A percentile compares a stretch with the other conserved stretches of the same genome.
Evolutionary conservation across 2,329 filamentous ascomycete species (phyloP).

Genomic region (Lasiodiplodia hormozganensis): DNA sequence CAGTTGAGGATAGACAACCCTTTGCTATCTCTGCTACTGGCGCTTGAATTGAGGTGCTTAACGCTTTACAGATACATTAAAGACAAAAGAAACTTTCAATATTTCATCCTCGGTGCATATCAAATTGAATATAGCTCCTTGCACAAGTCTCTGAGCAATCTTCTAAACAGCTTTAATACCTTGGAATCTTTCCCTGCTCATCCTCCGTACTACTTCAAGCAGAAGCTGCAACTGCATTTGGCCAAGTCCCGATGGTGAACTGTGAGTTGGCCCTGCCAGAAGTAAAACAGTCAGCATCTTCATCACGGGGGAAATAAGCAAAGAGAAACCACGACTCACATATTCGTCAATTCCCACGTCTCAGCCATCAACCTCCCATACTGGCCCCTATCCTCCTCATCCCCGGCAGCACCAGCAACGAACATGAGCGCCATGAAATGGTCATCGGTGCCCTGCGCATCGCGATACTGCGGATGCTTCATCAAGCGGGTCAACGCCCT

Average conservation of each 20-base stretch:
- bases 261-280: conserved; percentile 57
- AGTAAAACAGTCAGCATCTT: background rate
- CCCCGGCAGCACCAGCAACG: conserved; percentile 64
- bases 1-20: background rate
- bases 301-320: background rate
- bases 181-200: too few species aligned
- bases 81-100: background rate
- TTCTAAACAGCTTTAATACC: background rate
- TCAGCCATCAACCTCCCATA: conserved; percentile 60
- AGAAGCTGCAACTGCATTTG: background rate
- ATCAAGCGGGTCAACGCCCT: conserved; percentile 67
- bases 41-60: background rate
- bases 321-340: conserved; percentile 46
- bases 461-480: conserved; percentile 71
- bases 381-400: conserved; percentile 42
- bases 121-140: background rate
- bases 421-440: conserved; percentile 73
- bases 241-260: conserved; percentile 58
- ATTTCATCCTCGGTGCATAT: background rate
- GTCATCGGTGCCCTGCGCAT: conserved; percentile 74
- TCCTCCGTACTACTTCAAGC: background rate
- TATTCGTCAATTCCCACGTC: conserved; percentile 71
- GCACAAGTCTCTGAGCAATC: background rate
- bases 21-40: background rate
- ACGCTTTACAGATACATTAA: background rate